Conservation (phyloP, 148 eudicot genomes). For the Fagopyrum tataricum region DNA sequence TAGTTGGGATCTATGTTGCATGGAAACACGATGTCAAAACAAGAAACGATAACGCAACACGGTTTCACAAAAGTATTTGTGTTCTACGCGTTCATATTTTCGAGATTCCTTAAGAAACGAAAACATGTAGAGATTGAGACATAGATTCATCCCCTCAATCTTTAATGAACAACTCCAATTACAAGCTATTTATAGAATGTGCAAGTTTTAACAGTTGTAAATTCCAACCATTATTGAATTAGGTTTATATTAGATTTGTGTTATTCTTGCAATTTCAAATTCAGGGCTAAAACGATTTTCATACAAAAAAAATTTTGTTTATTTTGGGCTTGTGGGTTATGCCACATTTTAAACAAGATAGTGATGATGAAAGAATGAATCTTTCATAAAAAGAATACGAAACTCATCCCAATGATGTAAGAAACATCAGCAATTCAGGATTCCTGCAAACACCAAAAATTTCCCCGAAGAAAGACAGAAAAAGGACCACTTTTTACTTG, state of each 20-base stretch:
- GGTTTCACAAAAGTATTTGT: no score
- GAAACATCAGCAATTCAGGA: background rate
- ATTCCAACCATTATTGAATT: background rate
- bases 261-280: background rate
- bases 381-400: background rate
- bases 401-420: background rate
- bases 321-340: background rate
- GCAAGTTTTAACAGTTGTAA: background rate
- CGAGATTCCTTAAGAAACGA: no score
- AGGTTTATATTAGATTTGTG: background rate
- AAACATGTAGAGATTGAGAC: no score
- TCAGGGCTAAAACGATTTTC: background rate
- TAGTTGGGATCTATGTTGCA: no score
- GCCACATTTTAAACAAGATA: background rate
- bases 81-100: no score
- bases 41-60: no score
- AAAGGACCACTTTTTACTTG: background rate
- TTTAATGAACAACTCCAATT: background rate
- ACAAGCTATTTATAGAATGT: background rate
- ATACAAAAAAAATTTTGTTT: background rate
- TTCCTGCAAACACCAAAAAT: background rate
- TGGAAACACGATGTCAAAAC: no score
- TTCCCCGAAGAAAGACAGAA: background rate
- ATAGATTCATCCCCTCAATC: background rate
- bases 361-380: background rate